phyloP scores from a whole-genome alignment of 2,329 filamentous ascomycete genomes.

The Verticillium isaacii region DNA sequence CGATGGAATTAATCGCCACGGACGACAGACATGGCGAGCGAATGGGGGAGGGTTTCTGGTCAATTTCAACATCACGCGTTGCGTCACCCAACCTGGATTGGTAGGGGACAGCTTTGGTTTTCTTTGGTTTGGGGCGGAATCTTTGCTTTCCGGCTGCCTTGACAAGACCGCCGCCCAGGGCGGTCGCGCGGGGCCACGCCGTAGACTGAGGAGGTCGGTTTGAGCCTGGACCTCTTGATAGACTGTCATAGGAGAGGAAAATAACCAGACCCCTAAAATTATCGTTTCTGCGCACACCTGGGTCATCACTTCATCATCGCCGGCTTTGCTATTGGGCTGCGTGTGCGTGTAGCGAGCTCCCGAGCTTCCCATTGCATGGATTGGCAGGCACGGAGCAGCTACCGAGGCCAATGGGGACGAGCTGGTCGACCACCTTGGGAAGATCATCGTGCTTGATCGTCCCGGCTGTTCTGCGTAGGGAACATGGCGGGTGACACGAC shows the following conservation, averaged over 20 bases:
- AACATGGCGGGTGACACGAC: neutral
- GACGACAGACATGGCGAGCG: neutral
- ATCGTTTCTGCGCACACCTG: neutral
- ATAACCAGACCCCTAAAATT: neutral
- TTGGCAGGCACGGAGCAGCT: neutral
- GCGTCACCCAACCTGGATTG: neutral
- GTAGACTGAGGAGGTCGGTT: neutral
- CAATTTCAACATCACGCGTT: neutral
- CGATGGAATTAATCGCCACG: neutral
- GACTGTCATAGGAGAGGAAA: neutral
- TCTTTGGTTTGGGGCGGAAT: neutral
- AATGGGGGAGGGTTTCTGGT: neutral
- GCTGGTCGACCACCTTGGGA: neutral
- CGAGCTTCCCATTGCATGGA: neutral
- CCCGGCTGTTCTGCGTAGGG: neutral
- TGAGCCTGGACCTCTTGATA: neutral
- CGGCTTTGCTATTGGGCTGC: neutral
- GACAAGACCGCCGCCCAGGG: neutral
- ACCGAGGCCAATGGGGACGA: neutral
- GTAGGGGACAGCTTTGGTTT: no score
- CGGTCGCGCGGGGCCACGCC: neutral
- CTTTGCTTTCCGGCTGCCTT: neutral
- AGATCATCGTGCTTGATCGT: neutral
- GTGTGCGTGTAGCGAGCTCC: neutral
- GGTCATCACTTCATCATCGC: neutral